Evolutionary conservation across 1,139 yeast species (phyloP).

Genomic region (Hyphopichia khmerensis): DNA sequence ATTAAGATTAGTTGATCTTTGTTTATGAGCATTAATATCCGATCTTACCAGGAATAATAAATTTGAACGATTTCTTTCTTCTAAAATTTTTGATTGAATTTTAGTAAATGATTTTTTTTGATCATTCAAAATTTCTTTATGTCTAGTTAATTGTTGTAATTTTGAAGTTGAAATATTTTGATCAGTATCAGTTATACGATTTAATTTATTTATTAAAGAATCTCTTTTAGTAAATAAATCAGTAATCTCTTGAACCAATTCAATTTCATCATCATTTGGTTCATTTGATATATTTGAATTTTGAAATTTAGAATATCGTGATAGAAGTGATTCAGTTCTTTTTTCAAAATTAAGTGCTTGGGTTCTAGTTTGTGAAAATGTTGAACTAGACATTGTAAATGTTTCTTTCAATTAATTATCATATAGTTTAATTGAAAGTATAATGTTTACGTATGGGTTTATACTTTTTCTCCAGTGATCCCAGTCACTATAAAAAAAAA

Average conservation of each 20-base stretch:
- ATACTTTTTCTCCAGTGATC: no score
- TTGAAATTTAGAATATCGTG: constrained; percentile 36
- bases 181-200: constrained; percentile 55
- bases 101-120: constrained; percentile 64
- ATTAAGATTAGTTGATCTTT: constrained; percentile 25
- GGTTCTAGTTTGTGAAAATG: constrained; percentile 39
- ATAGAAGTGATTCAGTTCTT: constrained; percentile 38
- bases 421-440: no score
- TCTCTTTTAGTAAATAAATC: constrained; percentile 34
- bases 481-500: no score
- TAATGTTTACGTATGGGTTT: no score
- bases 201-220: constrained; percentile 29
- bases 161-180: constrained; percentile 66
- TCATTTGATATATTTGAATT: constrained; percentile 19
- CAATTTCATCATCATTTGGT: constrained; percentile 65
- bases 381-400: constrained; percentile 41
- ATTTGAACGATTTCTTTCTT: constrained; percentile 75
- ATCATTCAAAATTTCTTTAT: constrained; percentile 71
- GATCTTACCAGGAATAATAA: constrained; percentile 72
- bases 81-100: constrained; percentile 58
- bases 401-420: no score
- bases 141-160: constrained; percentile 79
- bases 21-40: constrained; percentile 66
- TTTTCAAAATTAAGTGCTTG: constrained; percentile 42
- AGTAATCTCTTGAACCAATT: constrained; percentile 52